Evolutionary conservation across 139 green algal species (phyloP).

Genomic region (Coelastrella sp.): DNA sequence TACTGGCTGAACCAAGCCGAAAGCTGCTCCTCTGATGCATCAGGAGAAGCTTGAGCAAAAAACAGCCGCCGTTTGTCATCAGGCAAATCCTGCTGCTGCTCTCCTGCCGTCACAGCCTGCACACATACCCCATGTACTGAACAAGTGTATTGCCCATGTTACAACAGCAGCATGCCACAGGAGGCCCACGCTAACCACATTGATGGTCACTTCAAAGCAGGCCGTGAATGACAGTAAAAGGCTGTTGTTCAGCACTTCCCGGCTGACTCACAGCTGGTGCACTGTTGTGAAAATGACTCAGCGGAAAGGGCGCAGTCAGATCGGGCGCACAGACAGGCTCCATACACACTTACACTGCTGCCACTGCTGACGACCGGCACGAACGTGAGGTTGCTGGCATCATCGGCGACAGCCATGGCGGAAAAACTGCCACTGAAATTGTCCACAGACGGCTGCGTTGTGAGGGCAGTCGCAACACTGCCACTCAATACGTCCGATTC

Average conservation of each 20-base stretch:
- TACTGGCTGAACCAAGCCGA: not conserved
- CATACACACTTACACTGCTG: not conserved
- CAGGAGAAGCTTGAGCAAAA: not conserved
- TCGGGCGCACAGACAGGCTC: too few relatives aligned
- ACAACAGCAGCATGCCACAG: too few relatives aligned
- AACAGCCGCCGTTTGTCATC: conserved; percentile 1
- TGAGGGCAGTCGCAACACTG: not conserved
- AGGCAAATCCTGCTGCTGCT: not conserved
- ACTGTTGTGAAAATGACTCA: not conserved
- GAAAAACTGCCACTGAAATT: conserved; percentile 12
- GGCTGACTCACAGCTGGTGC: not conserved
- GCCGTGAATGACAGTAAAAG: not conserved
- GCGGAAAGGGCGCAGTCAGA: too few relatives aligned
- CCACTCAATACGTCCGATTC: conserved; percentile 9
- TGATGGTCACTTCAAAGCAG: not conserved
- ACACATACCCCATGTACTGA: too few relatives aligned
- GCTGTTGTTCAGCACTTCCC: not conserved
- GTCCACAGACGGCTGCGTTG: not conserved
- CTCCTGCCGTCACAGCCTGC: not conserved
- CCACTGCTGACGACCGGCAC: not conserved
- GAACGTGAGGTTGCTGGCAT: conserved; percentile 24
- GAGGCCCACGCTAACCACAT: not conserved
- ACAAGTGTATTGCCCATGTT: too few relatives aligned
- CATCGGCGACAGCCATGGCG: not conserved
- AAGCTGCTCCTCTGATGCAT: not conserved